Base-by-base conservation (phyloP, 2,329 filamentous ascomycete species). In the Stagonosporopsis cucurbitacearum region DNA sequence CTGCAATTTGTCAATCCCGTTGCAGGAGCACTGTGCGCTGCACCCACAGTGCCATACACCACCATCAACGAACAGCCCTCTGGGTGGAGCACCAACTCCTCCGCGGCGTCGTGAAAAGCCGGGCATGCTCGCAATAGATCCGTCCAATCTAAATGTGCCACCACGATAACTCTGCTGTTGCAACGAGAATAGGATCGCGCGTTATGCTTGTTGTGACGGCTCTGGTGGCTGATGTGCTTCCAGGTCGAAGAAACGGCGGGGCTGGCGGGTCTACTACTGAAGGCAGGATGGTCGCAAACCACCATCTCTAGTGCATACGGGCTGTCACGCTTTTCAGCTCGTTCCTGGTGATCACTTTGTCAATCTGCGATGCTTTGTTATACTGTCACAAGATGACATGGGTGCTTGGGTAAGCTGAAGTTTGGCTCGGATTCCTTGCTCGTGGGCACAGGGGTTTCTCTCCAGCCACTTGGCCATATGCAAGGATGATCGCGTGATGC, bases 21-120 rank as follows among this genome's bases (percentile, higher is more conserved):
- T 26, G 28, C 42, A 9, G 3, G 19, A 13, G 41, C 28, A 33
- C 23, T 35, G 13, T 23, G 26, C 23, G n/a, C n/a, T 46, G 39
- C 12, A 41, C 62, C 48, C 57, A 70, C 68, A 72, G 20, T 66
- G 58, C 71, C 69, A 72, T 19, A 64, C 57, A 15, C 67, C 57
- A 15, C 67, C 66, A n/a, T 69, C 60, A 3, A 59, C 20, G 28
- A 72, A 67, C 22, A 60, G 48, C 9, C 67, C 69, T 49, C 55
- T 61, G 6, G 50, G 58, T 12, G 60, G 23, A 19, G 49, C 60
- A 22, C 57, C 58, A 25, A 39, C 45, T 50, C 54, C 46, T 41
- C 19, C 36, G 37, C 53, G 47, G 25, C 47, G 30, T 15, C 59
- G 58, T 48, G 51, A 52, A 15, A 39, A 58, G 13, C 32, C 51